phyloP scores from a whole-genome alignment of 2,329 filamentous ascomycete genomes.

The Aureobasidium uvarum region DNA sequence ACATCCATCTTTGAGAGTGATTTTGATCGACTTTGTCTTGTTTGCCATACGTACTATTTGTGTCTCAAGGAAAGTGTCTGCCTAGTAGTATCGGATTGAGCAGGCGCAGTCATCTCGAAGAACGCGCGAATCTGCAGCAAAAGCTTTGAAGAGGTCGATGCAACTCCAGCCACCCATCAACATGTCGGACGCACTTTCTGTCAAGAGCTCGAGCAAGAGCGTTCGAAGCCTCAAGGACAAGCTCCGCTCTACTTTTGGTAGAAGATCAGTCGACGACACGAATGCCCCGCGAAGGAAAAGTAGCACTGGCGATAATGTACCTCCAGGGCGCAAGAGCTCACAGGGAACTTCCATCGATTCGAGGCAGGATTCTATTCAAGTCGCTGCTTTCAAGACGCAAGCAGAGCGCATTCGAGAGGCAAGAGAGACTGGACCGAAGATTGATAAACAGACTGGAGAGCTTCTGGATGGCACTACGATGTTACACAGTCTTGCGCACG shows the following conservation, averaged over 20 bases:
- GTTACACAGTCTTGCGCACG: conserved; percentile 41
- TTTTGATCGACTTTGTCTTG: not conserved
- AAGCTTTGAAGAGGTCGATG: not conserved
- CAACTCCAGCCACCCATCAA: conserved; percentile 13
- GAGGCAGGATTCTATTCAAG: conserved; percentile 9
- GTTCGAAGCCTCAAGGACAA: conserved; percentile 16
- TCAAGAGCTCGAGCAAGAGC: conserved; percentile 5
- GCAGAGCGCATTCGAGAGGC: conserved; percentile 11
- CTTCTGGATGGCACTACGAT: conserved; percentile 40
- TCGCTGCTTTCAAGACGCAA: conserved; percentile 17
- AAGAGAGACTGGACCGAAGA: conserved; percentile 14
- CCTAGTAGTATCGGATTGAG: not conserved
- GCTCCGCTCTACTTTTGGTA: conserved; percentile 4
- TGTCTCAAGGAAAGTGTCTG: not conserved
- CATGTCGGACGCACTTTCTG: conserved; percentile 18
- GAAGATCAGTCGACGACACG: conserved; percentile 12
- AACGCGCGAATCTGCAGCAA: not conserved
- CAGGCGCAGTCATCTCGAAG: not conserved
- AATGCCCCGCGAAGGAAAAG: not conserved
- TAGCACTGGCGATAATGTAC: not conserved
- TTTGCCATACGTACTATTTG: not conserved
- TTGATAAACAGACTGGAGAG: conserved; percentile 30
- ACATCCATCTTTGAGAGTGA: not conserved
- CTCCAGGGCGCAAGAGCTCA: conserved; percentile 13
- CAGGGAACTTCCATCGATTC: conserved; percentile 6